Percentiles rank a stretch among this genome's conserved stretches.
Evolutionary conservation across 2,329 filamentous ascomycete species (phyloP).

Genomic region (Magnaporthiopsis rhizophila): DNA sequence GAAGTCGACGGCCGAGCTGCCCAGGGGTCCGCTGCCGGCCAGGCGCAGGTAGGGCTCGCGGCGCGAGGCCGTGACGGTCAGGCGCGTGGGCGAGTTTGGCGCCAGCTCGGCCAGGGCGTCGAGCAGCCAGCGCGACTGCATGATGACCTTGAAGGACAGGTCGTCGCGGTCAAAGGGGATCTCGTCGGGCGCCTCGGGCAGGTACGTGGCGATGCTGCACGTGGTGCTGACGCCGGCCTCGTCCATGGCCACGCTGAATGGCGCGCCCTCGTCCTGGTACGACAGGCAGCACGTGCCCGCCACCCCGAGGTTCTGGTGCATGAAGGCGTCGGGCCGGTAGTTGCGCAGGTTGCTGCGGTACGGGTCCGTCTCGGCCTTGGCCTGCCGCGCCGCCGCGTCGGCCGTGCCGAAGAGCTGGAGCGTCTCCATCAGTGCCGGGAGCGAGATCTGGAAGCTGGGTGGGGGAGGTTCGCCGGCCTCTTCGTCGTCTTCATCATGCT

Average conservation of each 20-base stretch:
- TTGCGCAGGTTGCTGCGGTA: conserved; percentile 55
- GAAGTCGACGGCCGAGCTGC: conserved; percentile 60
- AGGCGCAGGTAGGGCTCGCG: conserved; percentile 66
- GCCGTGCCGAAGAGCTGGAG: conserved; percentile 92
- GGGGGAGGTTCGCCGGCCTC: conserved; percentile 35
- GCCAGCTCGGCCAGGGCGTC: conserved; percentile 65
- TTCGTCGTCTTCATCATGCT: conserved; percentile 16
- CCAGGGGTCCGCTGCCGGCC: conserved; percentile 52
- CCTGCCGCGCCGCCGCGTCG: conserved; percentile 51
- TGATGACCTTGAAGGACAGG: conserved; percentile 87
- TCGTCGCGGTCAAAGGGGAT: conserved; percentile 82
- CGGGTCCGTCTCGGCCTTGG: conserved; percentile 50
- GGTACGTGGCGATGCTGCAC: conserved; percentile 84
- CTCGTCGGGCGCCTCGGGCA: conserved; percentile 63
- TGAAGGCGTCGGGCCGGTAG: conserved; percentile 68
- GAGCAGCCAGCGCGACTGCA: conserved; percentile 67
- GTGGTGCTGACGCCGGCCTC: conserved; percentile 83
- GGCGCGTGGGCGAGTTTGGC: conserved; percentile 61
- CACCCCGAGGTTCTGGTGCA: conserved; percentile 72
- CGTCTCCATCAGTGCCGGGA: conserved; percentile 82
- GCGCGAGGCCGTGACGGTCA: conserved; percentile 60
- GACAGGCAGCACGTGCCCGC: conserved; percentile 78
- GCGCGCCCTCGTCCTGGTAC: conserved; percentile 66
- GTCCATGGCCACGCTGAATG: conserved; percentile 77
- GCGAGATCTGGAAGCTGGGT: conserved; percentile 77